Conservation (phyloP, 805 yeast species). For the Ogataea dorogensis region DNA sequence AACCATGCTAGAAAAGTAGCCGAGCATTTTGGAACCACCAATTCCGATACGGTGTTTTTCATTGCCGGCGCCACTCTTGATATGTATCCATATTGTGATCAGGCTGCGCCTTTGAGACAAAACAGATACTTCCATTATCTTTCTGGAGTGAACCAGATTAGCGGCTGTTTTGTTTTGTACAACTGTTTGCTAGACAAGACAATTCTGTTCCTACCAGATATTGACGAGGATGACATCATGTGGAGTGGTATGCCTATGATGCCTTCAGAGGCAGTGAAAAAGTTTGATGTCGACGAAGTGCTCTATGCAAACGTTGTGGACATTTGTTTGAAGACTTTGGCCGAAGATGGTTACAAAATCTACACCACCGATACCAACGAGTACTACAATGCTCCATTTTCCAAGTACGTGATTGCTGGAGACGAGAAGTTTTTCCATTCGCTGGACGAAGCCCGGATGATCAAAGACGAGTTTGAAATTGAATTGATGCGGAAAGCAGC, state of each 20-base stretch:
- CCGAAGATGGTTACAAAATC: constrained; percentile 30
- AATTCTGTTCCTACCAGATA: constrained; percentile 74
- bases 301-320: constrained; percentile 55
- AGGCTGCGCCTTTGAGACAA: constrained; percentile 75
- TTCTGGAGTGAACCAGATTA: constrained; percentile 72
- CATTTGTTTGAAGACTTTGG: constrained; percentile 32
- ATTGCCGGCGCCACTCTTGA: constrained; percentile 60
- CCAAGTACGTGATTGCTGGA: constrained; percentile 39
- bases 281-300: constrained; percentile 82
- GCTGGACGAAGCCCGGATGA: constrained; percentile 80
- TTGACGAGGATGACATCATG: constrained; percentile 88
- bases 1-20: constrained; percentile 61
- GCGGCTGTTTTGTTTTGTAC: constrained; percentile 71
- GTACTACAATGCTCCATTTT: constrained; percentile 37
- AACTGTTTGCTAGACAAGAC: constrained; percentile 52
- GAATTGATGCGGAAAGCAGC: constrained; percentile 77
- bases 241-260: constrained; percentile 91
- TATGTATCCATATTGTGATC: constrained; percentile 75
- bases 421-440: constrained; percentile 62
- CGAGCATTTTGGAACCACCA: constrained; percentile 30
- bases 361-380: constrained; percentile 58
- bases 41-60: constrained; percentile 40
- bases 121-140: constrained; percentile 87
- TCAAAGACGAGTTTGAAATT: constrained; percentile 82
- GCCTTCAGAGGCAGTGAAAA: constrained; percentile 57